Base-by-base conservation (phyloP, 73 alveolate genomes). In the Stentor coeruleus region DNA sequence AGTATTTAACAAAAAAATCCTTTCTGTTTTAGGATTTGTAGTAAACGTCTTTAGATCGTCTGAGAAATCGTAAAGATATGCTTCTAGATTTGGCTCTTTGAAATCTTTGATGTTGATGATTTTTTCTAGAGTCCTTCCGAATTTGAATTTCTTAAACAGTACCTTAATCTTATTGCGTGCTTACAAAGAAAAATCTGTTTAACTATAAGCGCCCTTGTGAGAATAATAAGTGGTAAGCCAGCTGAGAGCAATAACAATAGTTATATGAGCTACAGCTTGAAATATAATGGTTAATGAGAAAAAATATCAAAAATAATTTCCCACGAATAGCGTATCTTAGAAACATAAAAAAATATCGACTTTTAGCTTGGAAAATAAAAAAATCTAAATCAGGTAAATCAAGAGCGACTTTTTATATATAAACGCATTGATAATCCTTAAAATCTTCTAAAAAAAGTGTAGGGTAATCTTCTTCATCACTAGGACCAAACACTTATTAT, bases 361-460 rank as follows among this genome's bases (percentile, higher is more conserved):
- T 14, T 15, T 35, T 39, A 31, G 15, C 72, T 60, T 60, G 37
- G 39, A 20, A 75, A 26, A 40, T 75, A 20, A 66, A 37, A 1
- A 26, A 31, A 2, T 40, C 79, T 20, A 0, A 1, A 6, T 75
- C 72, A 28, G 33, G 40, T 14, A 75, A 75, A n/a, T 20, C 38
- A 14, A 75, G 66, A 36, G 2, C 74, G 33, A 37, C 33, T 1
- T 15, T 15, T 0, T 75, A 66, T 1, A 35, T 26, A 38, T 39
- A 75, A 0, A 31, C 39, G 72, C 39, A 75, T 35, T 75, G 72
- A 39, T 37, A 31, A 20, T 75, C 83, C 11, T 75, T 40, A 0
- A 35, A 26, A 38, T 75, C 83, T 75, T 75, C 83, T 37, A 75
- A 14, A 35, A 75, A 75, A 75, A 75, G 39, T 1, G 83, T 20